A percentile compares a stretch with the other conserved stretches of the same genome.
Conservation (phyloP, 352 stramenopile genomes). For the Pythium myriotylum region DNA sequence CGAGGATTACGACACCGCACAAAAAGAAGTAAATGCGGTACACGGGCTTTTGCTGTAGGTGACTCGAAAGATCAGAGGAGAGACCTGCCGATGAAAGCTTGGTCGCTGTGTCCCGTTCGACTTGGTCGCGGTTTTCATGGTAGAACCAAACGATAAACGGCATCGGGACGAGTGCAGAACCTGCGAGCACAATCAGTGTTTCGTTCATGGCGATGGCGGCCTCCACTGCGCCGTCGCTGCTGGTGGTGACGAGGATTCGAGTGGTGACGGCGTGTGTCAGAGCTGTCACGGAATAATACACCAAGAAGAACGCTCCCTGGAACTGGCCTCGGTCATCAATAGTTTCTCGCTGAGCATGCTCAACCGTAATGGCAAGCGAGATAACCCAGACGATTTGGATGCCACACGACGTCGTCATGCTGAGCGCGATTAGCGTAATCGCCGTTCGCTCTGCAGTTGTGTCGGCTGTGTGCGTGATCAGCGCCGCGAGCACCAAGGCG, state of each 20-base stretch:
- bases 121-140: background rate
- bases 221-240: background rate
- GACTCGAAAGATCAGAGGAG: background rate
- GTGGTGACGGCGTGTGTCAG: constrained; percentile 33
- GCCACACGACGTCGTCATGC: background rate
- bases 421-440: background rate
- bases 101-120: background rate
- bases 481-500: background rate
- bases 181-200: background rate
- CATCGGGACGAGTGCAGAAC: background rate
- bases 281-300: constrained; percentile 39
- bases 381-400: constrained; percentile 39
- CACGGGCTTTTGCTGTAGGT: constrained; percentile 19
- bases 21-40: constrained; percentile 24
- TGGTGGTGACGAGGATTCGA: constrained; percentile 13
- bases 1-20: constrained; percentile 10
- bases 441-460: background rate
- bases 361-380: constrained; percentile 47
- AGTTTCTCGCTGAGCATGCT: constrained; percentile 55
- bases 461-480: background rate
- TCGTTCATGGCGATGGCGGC: background rate
- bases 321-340: constrained; percentile 44
- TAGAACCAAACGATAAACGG: constrained; percentile 4
- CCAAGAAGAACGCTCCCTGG: constrained; percentile 37
- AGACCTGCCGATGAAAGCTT: background rate